Conservation (phyloP, 768 basidiomycete species). For the Calocybe cyanea region DNA sequence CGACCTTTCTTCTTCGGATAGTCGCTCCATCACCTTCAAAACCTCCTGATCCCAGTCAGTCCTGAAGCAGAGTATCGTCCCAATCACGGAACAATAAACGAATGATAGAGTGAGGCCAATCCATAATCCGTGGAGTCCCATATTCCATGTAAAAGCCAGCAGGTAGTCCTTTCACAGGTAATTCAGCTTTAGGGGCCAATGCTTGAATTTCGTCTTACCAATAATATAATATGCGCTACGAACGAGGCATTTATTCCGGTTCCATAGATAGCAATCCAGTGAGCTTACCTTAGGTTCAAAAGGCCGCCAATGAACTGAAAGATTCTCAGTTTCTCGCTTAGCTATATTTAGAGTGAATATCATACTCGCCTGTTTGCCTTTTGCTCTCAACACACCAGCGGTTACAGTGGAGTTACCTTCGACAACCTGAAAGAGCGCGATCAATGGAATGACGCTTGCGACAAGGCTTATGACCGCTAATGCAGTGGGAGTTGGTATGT, state of each 20-base stretch:
- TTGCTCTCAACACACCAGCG: conserved; percentile 74
- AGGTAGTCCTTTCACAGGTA: conserved; percentile 44
- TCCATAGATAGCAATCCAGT: no score
- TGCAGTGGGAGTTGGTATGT: background rate
- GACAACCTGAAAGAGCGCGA: conserved; percentile 78
- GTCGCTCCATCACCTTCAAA: conserved; percentile 28
- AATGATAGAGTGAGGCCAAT: conserved; percentile 53
- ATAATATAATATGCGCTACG: conserved; percentile 11
- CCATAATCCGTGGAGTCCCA: conserved; percentile 61
- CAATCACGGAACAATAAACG: conserved; percentile 34
- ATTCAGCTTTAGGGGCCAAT: background rate
- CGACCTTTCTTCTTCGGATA: conserved; percentile 3
- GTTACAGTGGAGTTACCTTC: conserved; percentile 69
- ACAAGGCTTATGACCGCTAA: conserved; percentile 55
- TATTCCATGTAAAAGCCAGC: conserved; percentile 45
- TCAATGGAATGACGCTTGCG: conserved; percentile 65
- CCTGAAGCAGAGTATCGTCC: conserved; percentile 34
- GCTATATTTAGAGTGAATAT: no score
- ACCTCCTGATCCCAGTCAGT: conserved; percentile 55
- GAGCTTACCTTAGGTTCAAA: conserved; percentile 61
- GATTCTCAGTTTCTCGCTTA: background rate
- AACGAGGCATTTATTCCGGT: background rate
- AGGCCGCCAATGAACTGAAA: conserved; percentile 66
- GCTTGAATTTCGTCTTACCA: background rate
- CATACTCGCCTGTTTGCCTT: conserved; percentile 67